Conservation (phyloP, 2,329 filamentous ascomycete genomes). For the Calonectria crousiana region DNA sequence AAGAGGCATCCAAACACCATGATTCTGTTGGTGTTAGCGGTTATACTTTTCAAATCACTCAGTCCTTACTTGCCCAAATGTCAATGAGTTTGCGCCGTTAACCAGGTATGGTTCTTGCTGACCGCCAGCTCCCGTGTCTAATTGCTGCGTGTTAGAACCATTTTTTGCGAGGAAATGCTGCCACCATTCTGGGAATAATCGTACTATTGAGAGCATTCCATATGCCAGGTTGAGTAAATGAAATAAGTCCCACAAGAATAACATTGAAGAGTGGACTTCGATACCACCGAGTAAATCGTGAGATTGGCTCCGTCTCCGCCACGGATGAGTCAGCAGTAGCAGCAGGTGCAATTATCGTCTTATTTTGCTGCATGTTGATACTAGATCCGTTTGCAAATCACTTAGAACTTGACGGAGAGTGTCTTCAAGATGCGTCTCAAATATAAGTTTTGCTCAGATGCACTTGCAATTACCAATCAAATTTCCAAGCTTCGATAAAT, state of each 20-base stretch:
- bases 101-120: constrained; percentile 62
- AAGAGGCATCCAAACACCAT: constrained; percentile 59
- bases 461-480: not conserved
- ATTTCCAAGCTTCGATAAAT: not conserved
- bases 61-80: constrained; percentile 23
- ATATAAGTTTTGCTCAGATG: no score
- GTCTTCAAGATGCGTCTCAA: not conserved
- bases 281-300: constrained; percentile 40
- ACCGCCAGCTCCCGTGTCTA: constrained; percentile 63
- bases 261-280: constrained; percentile 60
- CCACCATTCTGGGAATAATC: not conserved
- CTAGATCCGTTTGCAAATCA: not conserved
- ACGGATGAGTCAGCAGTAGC: not conserved
- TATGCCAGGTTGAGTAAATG: constrained; percentile 63
- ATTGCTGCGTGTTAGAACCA: not conserved
- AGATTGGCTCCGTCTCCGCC: constrained; percentile 1
- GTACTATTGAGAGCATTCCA: constrained; percentile 67
- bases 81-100: constrained; percentile 43
- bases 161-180: not conserved
- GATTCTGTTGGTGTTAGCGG: constrained; percentile 44
- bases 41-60: no score
- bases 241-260: constrained; percentile 64
- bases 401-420: not conserved
- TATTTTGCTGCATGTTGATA: not conserved
- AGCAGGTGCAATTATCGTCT: not conserved